Percentiles rank a stretch among this genome's conserved stretches.
phyloP scores from a whole-genome alignment of 1,284 basidiomycete species.

The Afroboletus lepidellus region DNA sequence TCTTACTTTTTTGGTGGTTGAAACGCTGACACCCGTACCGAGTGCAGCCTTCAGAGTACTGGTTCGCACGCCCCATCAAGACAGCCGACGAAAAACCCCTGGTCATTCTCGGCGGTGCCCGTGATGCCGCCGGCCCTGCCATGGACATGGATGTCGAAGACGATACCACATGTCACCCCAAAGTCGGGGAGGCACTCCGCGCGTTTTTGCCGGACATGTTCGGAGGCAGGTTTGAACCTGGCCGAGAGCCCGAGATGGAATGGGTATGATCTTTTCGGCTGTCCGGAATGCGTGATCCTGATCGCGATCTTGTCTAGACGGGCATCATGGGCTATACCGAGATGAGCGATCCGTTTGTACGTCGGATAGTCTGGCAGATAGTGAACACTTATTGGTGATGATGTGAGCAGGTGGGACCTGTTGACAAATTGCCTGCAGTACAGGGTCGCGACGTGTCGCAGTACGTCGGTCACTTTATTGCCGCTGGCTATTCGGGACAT shows the following conservation, averaged over 20 bases:
- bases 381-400: background rate
- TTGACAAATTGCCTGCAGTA: constrained; percentile 36
- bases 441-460: constrained; percentile 16
- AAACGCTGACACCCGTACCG: too few species aligned
- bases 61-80: constrained; percentile 69
- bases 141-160: constrained; percentile 60
- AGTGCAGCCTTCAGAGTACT: constrained; percentile 60
- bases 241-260: constrained; percentile 62
- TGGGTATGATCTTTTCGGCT: constrained; percentile 51
- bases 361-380: constrained; percentile 23
- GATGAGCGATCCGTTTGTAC: constrained; percentile 65
- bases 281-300: background rate
- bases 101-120: constrained; percentile 73
- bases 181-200: constrained; percentile 50
- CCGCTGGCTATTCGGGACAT: constrained; percentile 76
- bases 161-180: constrained; percentile 53
- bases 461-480: constrained; percentile 65
- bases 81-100: constrained; percentile 44
- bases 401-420: constrained; percentile 58
- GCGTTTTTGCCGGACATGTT: constrained; percentile 61
- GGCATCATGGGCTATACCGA: constrained; percentile 82
- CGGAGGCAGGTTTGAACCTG: constrained; percentile 48
- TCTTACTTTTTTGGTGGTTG: background rate
- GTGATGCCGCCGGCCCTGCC: constrained; percentile 43
- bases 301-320: constrained; percentile 43